Evolutionary conservation across 2,329 filamentous ascomycete species (phyloP).

Genomic region (Penicillium concentricum): DNA sequence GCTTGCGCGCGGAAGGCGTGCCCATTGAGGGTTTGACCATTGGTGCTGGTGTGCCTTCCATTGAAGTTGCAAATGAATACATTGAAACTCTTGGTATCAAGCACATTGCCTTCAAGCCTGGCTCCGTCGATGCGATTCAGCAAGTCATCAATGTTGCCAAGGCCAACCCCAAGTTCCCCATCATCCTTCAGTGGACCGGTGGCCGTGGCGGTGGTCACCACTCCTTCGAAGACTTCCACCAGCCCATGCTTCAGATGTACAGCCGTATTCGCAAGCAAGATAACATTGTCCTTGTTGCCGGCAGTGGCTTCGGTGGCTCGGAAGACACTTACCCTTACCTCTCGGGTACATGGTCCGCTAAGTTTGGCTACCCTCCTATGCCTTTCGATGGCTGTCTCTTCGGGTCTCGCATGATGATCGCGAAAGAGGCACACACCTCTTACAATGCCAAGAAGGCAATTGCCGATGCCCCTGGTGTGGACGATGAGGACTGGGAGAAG

Average conservation of each 20-base stretch:
- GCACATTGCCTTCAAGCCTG: constrained; percentile 93
- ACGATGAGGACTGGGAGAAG: constrained; percentile 83
- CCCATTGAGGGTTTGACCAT: constrained; percentile 92
- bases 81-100: constrained; percentile 90
- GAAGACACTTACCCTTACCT: constrained; percentile 92
- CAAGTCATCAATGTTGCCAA: constrained; percentile 89
- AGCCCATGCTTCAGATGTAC: constrained; percentile 89
- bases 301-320: constrained; percentile 85
- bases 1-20: constrained; percentile 72
- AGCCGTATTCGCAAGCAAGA: constrained; percentile 77
- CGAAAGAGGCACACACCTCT: constrained; percentile 88
- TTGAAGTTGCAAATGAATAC: constrained; percentile 90
- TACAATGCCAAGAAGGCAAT: constrained; percentile 87
- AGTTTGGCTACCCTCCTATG: constrained; percentile 86
- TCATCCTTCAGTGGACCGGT: constrained; percentile 92
- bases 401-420: constrained; percentile 91
- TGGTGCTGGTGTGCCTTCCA: constrained; percentile 87
- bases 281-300: constrained; percentile 86
- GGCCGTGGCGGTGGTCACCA: constrained; percentile 92
- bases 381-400: constrained; percentile 91
- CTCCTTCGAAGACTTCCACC: constrained; percentile 93
- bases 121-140: constrained; percentile 84
- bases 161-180: constrained; percentile 90
- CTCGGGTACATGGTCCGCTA: constrained; percentile 82
- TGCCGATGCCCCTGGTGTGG: constrained; percentile 77